Base-by-base conservation (phyloP, 129 eudicot genomes). In the Flaveria ramosissima region DNA sequence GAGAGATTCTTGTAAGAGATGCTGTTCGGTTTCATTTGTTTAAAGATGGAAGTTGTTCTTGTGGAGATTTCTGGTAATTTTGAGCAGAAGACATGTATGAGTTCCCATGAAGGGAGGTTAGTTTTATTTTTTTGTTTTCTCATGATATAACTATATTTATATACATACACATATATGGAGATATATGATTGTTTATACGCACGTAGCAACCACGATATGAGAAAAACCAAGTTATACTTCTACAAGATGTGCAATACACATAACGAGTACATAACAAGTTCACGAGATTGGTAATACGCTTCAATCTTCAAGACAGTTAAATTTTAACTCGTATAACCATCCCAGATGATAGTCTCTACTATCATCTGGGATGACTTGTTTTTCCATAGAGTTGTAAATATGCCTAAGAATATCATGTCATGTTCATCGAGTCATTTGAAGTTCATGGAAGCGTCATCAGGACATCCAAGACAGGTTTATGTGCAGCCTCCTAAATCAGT, bases 1-100 rank as follows among this genome's bases (percentile, higher is more conserved):
- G 98, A 86, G 97, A 89, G 76, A 91, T 94, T 78, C 97, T 94
- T 62, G 97, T 94, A 11, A 82, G 98, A 70, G 98, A 94, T 85
- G 63, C 90, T 41, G 97, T 86, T 30, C 74, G 98, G 51, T 94
- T 85, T 26, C 98, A 94, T 91, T 74, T 94, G 32, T 89, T 94
- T 74, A 91, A 91, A 80, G 83, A 87, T 68, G 98, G 98, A 80
- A 85, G 71, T 9, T 94, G 98, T 82, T 94, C 98, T 43, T 94
- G 98, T 86, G 97, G 97, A 72, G 98, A 91, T 83, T 94, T 94
- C 53, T 94, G 98, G 97, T 94, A 84, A 86, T 55, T 43, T 56
- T 55, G 36, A 48, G 72, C 15, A 16, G 30, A 13, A 36, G n/a
- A 74, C 15, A 12, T 45, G 41, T 36, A 36, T 6, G 41, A 4